A percentile compares a stretch with the other conserved stretches of the same genome.
phyloP scores from a whole-genome alignment of 2,329 filamentous ascomycete species.

The Fusarium longipes region DNA sequence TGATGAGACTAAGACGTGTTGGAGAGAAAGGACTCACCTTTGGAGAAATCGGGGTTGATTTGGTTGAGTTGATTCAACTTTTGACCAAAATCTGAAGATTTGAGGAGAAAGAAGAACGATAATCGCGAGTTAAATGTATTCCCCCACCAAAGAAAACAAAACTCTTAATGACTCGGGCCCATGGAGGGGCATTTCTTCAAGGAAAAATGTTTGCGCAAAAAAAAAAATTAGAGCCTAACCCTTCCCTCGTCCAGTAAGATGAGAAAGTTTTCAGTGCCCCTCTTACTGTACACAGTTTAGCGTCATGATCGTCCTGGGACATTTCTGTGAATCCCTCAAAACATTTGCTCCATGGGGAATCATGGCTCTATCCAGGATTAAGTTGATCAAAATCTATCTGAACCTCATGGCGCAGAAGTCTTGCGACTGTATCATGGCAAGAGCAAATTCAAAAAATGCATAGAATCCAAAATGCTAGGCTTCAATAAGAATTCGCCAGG shows the following conservation, averaged over 20 bases:
- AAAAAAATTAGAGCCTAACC: constrained; percentile 36
- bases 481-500: not conserved
- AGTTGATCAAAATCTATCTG: not conserved
- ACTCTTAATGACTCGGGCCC: constrained; percentile 10
- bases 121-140: constrained; percentile 14
- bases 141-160: constrained; percentile 41
- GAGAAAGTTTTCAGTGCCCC: constrained; percentile 43
- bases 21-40: constrained; percentile 25
- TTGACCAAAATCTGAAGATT: constrained; percentile 27
- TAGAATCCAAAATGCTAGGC: not conserved
- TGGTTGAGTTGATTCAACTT: constrained; percentile 18
- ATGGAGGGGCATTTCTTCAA: constrained; percentile 42
- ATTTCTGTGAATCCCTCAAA: not conserved
- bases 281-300: constrained; percentile 50
- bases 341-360: constrained; percentile 2
- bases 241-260: constrained; percentile 39
- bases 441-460: not conserved
- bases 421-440: not conserved
- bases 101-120: constrained; percentile 28
- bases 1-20: constrained; percentile 10
- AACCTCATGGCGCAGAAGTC: not conserved
- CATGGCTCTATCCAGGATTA: not conserved
- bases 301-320: not conserved
- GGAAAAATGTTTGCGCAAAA: constrained; percentile 40
- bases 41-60: not conserved